phyloP scores from a whole-genome alignment of 106 monocot genomes.

The Vanilla planifolia region DNA sequence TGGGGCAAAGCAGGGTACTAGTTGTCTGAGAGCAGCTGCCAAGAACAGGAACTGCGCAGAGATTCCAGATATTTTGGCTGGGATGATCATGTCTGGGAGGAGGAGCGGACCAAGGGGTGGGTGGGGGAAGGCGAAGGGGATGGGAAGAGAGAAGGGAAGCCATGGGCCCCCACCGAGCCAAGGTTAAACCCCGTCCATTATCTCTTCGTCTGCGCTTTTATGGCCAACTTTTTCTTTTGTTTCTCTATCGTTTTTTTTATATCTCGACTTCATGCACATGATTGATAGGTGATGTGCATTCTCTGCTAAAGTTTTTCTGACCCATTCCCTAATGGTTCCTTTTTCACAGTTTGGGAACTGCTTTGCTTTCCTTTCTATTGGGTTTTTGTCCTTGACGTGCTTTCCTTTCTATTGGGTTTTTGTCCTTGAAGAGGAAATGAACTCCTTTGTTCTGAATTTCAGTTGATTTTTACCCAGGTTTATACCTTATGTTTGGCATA shows the following conservation, averaged over 20 bases:
- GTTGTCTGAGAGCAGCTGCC: background rate
- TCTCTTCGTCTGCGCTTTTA: background rate
- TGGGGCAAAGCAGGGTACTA: background rate
- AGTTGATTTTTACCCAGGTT: constrained; percentile 1
- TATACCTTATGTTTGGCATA: background rate
- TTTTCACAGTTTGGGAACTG: background rate
- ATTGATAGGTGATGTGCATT: constrained; percentile 7
- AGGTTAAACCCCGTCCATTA: background rate
- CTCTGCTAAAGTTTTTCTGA: constrained; percentile 9
- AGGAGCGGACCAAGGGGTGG: background rate
- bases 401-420: constrained; percentile 6
- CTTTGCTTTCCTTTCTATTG: constrained; percentile 4
- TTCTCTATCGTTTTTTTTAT: background rate
- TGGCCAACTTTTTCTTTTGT: background rate
- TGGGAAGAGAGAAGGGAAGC: background rate
- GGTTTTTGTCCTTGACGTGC: constrained; percentile 8
- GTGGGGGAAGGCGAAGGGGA: background rate
- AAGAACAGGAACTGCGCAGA: constrained; percentile 7
- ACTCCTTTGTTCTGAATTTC: constrained; percentile 4
- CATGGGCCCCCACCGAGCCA: background rate
- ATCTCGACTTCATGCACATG: constrained; percentile 2
- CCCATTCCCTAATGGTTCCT: constrained; percentile 6
- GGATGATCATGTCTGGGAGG: constrained; percentile 15
- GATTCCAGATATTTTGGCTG: constrained; percentile 19
- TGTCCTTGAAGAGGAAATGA: constrained; percentile 5